phyloP scores from a whole-genome alignment of 2,329 filamentous ascomycete genomes.

The Claviceps citrina region DNA sequence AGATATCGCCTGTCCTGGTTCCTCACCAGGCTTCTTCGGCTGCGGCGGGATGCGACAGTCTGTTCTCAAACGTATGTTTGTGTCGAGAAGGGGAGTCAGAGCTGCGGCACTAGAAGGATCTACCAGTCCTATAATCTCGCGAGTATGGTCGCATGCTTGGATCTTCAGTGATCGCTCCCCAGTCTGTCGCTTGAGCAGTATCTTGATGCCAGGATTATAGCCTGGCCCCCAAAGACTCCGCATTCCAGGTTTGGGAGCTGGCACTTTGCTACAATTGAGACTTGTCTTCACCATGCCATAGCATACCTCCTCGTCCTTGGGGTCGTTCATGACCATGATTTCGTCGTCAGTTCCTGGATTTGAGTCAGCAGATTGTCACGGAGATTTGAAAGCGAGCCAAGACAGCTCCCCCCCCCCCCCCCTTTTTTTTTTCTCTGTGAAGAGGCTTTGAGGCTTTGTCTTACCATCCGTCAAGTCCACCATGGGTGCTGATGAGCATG shows the following conservation, averaged over 20 bases:
- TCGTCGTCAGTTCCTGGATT: constrained; percentile 36
- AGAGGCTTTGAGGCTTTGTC: constrained; percentile 3
- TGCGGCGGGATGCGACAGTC: constrained; percentile 56
- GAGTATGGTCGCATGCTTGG: constrained; percentile 56
- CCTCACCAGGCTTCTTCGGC: constrained; percentile 46
- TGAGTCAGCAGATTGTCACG: neutral
- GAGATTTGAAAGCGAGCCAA: neutral
- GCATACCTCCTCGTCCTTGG: constrained; percentile 58
- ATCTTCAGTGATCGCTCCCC: constrained; percentile 46
- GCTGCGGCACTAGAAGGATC: constrained; percentile 51
- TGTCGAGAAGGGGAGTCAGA: constrained; percentile 60
- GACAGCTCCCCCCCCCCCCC: too few relatives aligned
- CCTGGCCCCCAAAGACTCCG: constrained; percentile 40
- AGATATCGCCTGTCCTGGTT: constrained; percentile 46
- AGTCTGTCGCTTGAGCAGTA: constrained; percentile 46
- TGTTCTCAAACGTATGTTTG: constrained; percentile 48
- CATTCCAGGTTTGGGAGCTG: constrained; percentile 49
- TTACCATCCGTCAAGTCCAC: constrained; percentile 44
- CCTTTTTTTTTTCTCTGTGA: too few relatives aligned
- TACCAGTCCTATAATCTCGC: constrained; percentile 59
- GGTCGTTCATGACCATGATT: constrained; percentile 39
- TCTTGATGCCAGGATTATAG: constrained; percentile 60
- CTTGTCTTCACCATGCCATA: constrained; percentile 61
- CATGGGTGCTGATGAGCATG: constrained; percentile 23
- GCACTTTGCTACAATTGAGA: constrained; percentile 52